A percentile compares a stretch with the other conserved stretches of the same genome.
Conservation (phyloP, 2,329 filamentous ascomycete species). For the Colletotrichum sidae region DNA sequence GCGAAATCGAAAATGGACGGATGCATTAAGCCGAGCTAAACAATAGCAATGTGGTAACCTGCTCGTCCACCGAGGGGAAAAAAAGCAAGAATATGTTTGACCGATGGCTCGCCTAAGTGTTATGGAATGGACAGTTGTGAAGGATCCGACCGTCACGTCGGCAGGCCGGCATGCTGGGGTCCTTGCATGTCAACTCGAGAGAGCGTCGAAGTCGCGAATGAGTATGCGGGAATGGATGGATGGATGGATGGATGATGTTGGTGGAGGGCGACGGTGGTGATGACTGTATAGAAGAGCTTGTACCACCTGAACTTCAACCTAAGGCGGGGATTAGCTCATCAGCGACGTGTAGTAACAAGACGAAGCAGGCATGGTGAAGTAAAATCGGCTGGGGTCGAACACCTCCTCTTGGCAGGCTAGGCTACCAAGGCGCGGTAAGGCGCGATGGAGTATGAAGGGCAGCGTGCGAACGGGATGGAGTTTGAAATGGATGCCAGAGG, state of each 20-base stretch:
- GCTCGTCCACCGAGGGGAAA: not conserved
- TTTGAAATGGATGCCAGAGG: too few relatives aligned
- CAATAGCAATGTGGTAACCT: slow-evolving; percentile 9
- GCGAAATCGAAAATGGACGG: not conserved
- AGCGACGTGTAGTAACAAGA: slow-evolving; percentile 10
- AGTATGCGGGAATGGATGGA: not conserved
- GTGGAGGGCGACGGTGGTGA: slow-evolving; percentile 1
- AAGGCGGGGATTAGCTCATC: slow-evolving; percentile 21
- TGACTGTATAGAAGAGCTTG: slow-evolving; percentile 19
- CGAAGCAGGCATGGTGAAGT: not conserved
- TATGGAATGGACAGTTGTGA: not conserved
- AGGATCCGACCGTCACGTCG: slow-evolving; percentile 6
- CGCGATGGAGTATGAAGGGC: too few relatives aligned
- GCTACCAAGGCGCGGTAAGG: too few relatives aligned
- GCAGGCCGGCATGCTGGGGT: slow-evolving; percentile 9
- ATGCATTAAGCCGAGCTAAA: slow-evolving; percentile 4
- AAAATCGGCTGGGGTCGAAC: not conserved
- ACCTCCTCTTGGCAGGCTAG: slow-evolving; percentile 10
- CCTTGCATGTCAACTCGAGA: not conserved
- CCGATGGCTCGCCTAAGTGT: not conserved
- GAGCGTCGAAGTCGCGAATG: slow-evolving; percentile 8
- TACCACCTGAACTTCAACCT: not conserved
- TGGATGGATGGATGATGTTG: not conserved
- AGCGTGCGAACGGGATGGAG: too few relatives aligned
- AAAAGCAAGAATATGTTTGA: not conserved